Evolutionary conservation across 371 early-diverging fungal genomes (phyloP), one percentile per base, ranked within the genome.

Genomic region (Dichotomocladium elegans): DNA sequence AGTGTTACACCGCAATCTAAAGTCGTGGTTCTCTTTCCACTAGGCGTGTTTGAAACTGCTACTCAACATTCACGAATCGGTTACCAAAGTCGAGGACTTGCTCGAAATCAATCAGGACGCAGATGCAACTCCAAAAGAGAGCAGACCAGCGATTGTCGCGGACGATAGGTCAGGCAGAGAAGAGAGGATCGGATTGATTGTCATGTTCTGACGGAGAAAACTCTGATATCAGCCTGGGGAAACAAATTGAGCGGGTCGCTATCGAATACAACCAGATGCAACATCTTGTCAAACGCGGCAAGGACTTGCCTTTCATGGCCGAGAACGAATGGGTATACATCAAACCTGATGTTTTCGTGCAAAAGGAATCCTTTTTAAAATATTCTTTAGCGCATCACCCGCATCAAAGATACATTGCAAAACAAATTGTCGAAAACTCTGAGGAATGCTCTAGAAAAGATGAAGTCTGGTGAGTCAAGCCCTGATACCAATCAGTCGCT

Each of bases 181-280:
- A 19, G 14, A 40, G 12, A 12, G 22, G 15, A 2, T 12, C 22
- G 21, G 27, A 52, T 3, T 15, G 26, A 19, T 12, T 33, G 1
- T 22, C 11, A 15, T 29, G 0, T 21, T 24, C 2, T 25, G 2
- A 45, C 25, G 45, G 45, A 1, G 7, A 3, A n/a, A 25, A 45
- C 17, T 9, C n/a, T 5, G 3, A 24, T 47, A 11, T 1, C 35
- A 68, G 71, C 29, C 45, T 64, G 0, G 71, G 71, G 6, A 90
- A 90, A 51, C 83, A 87, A 29, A 77, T 92, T 17, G 92, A 92
- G 55, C 82, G 91, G 22, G 90, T 90, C n/a, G 92, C 92, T 9
- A 86, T 88, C 37, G 92, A 92, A 68, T 92, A 80, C 59, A 90
- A 91, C 41, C 91, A 92, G 48, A 82, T 92, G 78, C 88, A 85